Percentiles rank a stretch among this genome's conserved stretches.
Evolutionary conservation across 352 stramenopile genomes (phyloP).

Genomic region (Labyrinthula sp.): DNA sequence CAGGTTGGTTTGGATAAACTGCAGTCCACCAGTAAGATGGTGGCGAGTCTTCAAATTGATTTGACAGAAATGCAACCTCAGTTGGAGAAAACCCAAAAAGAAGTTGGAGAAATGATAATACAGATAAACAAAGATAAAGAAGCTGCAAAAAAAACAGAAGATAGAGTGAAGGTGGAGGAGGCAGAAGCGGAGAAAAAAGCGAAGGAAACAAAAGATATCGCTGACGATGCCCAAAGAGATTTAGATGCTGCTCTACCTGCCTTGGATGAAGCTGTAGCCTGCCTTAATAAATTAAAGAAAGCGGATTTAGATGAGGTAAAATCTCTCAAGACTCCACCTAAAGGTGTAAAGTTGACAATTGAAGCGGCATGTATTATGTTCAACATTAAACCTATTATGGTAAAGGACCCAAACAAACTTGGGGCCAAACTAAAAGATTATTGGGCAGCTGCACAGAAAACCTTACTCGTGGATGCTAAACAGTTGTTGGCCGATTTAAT

Average conservation of each 20-base stretch:
- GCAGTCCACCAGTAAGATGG: conserved; percentile 65
- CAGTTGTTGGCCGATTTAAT: conserved; percentile 68
- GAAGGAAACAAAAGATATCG: conserved; percentile 63
- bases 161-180: conserved; percentile 32
- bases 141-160: conserved; percentile 45
- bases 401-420: conserved; percentile 67
- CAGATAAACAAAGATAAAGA: conserved; percentile 39
- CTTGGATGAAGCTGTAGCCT: conserved; percentile 64
- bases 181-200: conserved; percentile 38
- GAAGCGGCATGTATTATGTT: conserved; percentile 86
- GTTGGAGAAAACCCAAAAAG: conserved; percentile 42
- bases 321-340: conserved; percentile 75
- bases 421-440: conserved; percentile 80
- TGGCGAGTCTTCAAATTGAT: conserved; percentile 73
- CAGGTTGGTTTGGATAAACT: conserved; percentile 76
- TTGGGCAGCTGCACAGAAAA: conserved; percentile 69
- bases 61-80: conserved; percentile 69
- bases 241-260: conserved; percentile 72
- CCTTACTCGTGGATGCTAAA: conserved; percentile 61
- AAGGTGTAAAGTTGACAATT: conserved; percentile 83
- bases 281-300: conserved; percentile 72
- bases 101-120: conserved; percentile 44
- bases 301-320: conserved; percentile 84
- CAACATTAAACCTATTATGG: conserved; percentile 58
- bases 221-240: conserved; percentile 66